Evolutionary conservation across 1,284 basidiomycete genomes (phyloP).

Genomic region (Rhodofomes roseus): DNA sequence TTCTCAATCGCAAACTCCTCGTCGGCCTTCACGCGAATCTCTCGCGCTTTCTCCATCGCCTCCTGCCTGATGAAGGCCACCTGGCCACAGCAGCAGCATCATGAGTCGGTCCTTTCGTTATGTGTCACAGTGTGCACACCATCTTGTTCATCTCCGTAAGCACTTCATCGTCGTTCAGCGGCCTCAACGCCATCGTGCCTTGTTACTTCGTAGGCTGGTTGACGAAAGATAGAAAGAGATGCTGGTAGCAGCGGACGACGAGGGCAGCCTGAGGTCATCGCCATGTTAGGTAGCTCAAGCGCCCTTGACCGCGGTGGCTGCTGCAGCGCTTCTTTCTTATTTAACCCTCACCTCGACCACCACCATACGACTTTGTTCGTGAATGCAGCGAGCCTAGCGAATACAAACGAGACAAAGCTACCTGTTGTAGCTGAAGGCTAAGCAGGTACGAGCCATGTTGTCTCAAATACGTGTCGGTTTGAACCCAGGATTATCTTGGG

Average conservation of each 20-base stretch:
- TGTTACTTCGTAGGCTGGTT: neutral
- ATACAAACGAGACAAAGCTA: no score
- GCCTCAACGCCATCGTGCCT: conserved; percentile 31
- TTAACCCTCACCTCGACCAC: neutral
- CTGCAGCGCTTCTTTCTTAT: neutral
- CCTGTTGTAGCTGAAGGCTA: no score
- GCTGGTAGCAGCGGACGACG: neutral
- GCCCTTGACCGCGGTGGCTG: neutral
- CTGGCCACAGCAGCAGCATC: conserved; percentile 35
- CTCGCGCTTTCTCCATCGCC: conserved; percentile 93
- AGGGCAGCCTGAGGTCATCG: neutral
- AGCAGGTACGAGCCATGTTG: no score
- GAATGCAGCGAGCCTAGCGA: no score
- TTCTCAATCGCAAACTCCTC: conserved; percentile 98
- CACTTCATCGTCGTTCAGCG: conserved; percentile 95
- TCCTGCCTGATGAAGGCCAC: conserved; percentile 97
- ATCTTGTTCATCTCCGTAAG: conserved; percentile 99
- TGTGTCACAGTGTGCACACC: conserved; percentile 46
- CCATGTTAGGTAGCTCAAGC: neutral
- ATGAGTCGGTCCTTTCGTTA: neutral
- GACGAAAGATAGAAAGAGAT: neutral
- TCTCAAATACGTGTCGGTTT: no score
- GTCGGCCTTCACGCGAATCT: conserved; percentile 94
- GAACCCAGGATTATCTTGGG: no score
- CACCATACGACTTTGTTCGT: no score